Evolutionary conservation across 2,329 filamentous ascomycete genomes (phyloP).

Genomic region (Fusarium proliferatum): DNA sequence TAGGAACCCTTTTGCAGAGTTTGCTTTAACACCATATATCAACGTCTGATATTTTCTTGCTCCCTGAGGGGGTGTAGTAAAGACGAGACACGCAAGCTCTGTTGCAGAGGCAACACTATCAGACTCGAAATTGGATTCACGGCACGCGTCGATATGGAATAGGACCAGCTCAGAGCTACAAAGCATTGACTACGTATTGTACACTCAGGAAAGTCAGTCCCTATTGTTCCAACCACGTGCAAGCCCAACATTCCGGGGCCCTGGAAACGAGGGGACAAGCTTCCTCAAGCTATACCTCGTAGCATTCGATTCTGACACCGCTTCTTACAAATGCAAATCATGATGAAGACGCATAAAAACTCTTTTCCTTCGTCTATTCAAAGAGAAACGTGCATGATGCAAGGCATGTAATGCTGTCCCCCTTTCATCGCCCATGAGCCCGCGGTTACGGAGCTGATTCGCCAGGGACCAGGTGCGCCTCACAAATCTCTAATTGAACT

Average conservation of each 20-base stretch:
- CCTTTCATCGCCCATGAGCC: conserved; percentile 37
- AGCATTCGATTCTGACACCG: conserved; percentile 22
- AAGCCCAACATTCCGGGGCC: neutral
- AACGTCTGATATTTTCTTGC: neutral
- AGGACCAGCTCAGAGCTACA: neutral
- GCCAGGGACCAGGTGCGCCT: conserved; percentile 3
- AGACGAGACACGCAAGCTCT: too few relatives aligned
- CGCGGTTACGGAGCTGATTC: conserved; percentile 34
- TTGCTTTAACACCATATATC: neutral
- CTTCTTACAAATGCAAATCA: conserved; percentile 14
- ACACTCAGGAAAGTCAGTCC: neutral
- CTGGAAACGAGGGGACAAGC: neutral
- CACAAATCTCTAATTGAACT: conserved; percentile 10
- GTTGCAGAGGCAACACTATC: neutral
- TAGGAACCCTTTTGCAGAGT: neutral
- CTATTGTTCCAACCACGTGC: conserved; percentile 27
- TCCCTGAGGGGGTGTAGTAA: neutral
- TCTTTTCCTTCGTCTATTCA: conserved; percentile 2
- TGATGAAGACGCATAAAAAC: conserved; percentile 18
- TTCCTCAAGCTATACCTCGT: neutral
- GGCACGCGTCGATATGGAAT: neutral
- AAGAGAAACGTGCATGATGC: conserved; percentile 27
- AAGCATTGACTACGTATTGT: neutral
- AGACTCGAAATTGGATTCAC: neutral
- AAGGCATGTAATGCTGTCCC: conserved; percentile 16